These are phyloP conservation scores for Stemphylium vesicarium DNA, from an alignment of 2,329 filamentous ascomycete genomes.

Conservation along the genomic window DNA sequence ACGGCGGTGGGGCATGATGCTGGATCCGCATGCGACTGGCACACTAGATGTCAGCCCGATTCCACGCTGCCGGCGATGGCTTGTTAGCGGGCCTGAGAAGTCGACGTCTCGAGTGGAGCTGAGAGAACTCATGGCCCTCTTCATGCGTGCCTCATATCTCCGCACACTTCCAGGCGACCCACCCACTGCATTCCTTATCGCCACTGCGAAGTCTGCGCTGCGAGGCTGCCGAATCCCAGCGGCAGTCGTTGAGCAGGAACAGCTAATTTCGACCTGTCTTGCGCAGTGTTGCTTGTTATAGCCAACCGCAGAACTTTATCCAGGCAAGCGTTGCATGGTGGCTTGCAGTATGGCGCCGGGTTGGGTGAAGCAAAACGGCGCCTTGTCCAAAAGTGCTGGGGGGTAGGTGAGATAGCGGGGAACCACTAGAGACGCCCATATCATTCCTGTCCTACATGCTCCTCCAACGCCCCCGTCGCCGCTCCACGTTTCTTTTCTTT, in stretches of 20 bases:
- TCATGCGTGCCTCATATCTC: constrained; percentile 3
- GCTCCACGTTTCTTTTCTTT: constrained; percentile 26
- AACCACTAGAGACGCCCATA: constrained; percentile 34
- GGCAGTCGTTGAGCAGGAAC: constrained; percentile 9
- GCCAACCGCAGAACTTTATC: constrained; percentile 29
- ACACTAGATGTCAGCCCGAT: constrained; percentile 32
- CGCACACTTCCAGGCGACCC: constrained; percentile 9
- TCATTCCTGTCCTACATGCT: constrained; percentile 42
- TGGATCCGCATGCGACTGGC: constrained; percentile 31
- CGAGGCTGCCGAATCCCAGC: constrained; percentile 12
- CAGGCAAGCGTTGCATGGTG: constrained; percentile 34
- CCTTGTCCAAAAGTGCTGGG: constrained; percentile 32
- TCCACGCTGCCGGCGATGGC: constrained; percentile 32
- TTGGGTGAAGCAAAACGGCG: constrained; percentile 38
- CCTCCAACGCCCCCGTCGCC: constrained; percentile 25
- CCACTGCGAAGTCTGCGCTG: constrained; percentile 11
- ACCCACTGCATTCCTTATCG: constrained; percentile 21
- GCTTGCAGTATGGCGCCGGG: constrained; percentile 37
- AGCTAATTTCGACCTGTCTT: constrained; percentile 12
- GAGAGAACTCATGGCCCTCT: not conserved
- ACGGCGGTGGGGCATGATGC: constrained; percentile 23
- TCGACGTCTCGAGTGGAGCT: not conserved
- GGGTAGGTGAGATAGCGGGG: constrained; percentile 34
- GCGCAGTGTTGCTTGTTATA: constrained; percentile 17
- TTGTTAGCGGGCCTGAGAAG: not conserved